Conservation (phyloP, 1,284 basidiomycete genomes). For the Pterula multifida region DNA sequence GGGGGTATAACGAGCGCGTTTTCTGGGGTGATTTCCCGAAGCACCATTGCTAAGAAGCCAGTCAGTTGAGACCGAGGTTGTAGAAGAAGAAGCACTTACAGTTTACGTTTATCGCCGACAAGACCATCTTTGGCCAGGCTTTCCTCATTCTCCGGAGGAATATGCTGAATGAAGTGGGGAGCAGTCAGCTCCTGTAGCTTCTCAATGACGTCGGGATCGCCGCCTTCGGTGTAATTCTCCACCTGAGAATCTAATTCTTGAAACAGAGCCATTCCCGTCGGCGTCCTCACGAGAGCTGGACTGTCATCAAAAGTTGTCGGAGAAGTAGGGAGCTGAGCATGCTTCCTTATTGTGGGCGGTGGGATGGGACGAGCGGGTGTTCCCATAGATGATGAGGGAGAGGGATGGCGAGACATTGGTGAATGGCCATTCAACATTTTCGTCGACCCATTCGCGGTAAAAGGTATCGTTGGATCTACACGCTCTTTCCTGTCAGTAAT, state of each 20-base stretch:
- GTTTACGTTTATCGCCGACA: constrained; percentile 50
- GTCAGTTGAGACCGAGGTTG: constrained; percentile 6
- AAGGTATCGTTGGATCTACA: constrained; percentile 46
- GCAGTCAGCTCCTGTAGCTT: constrained; percentile 28
- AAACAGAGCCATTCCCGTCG: constrained; percentile 62
- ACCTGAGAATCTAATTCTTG: constrained; percentile 32
- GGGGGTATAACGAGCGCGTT: constrained; percentile 25
- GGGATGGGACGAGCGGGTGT: constrained; percentile 2
- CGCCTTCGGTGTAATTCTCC: constrained; percentile 5
- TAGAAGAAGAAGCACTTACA: constrained; percentile 25
- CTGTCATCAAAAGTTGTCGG: constrained; percentile 40
- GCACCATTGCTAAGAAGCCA: constrained; percentile 22
- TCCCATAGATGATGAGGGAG: background rate
- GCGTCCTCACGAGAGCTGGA: constrained; percentile 68
- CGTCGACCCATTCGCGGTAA: constrained; percentile 28
- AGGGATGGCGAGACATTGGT: background rate
- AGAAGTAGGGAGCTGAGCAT: constrained; percentile 2
- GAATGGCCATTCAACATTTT: constrained; percentile 6
- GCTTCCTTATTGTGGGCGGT: background rate
- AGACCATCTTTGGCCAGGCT: constrained; percentile 23
- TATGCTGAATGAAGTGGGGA: constrained; percentile 26
- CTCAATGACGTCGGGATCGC: constrained; percentile 18
- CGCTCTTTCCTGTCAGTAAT: constrained; percentile 83
- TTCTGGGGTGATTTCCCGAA: constrained; percentile 25
- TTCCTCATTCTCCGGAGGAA: constrained; percentile 26